Conservation (phyloP, 2,329 filamentous ascomycete species). For the Sclerotinia subarctica region DNA sequence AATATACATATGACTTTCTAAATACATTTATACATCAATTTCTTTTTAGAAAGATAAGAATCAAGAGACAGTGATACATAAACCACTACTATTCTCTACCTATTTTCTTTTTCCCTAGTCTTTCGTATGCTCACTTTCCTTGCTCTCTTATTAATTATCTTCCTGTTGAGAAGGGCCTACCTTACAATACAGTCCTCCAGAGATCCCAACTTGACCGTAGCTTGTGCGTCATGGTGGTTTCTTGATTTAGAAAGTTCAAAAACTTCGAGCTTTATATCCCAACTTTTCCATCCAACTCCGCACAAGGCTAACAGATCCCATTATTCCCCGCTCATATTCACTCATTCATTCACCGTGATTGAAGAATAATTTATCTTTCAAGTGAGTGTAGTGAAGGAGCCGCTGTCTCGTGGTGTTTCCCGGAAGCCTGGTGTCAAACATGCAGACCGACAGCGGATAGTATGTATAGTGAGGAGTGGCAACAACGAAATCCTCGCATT, state of each 20-base stretch:
- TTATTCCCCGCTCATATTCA: background rate
- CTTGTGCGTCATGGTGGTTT: background rate
- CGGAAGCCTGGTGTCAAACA: background rate
- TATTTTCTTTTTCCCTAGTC: too few relatives aligned
- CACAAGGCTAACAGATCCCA: background rate
- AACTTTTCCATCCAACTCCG: background rate
- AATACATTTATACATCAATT: too few relatives aligned
- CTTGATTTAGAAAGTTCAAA: background rate
- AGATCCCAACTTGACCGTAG: background rate
- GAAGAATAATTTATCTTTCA: background rate
- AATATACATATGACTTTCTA: too few relatives aligned
- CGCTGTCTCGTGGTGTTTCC: background rate
- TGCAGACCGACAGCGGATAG: background rate
- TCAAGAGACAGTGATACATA: too few relatives aligned
- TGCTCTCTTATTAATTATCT: too few relatives aligned
- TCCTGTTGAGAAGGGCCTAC: too few relatives aligned
- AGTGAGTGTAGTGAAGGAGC: background rate
- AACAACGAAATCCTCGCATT: too few relatives aligned
- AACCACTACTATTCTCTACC: too few relatives aligned
- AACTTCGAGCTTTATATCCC: background rate
- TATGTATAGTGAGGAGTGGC: too few relatives aligned
- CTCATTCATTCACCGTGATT: background rate
- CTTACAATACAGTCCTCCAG: too few relatives aligned
- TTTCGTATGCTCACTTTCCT: too few relatives aligned
- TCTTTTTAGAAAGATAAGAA: too few relatives aligned